Evolutionary conservation across 2,329 filamentous ascomycete genomes (phyloP).

Genomic region (Fusarium sp.): DNA sequence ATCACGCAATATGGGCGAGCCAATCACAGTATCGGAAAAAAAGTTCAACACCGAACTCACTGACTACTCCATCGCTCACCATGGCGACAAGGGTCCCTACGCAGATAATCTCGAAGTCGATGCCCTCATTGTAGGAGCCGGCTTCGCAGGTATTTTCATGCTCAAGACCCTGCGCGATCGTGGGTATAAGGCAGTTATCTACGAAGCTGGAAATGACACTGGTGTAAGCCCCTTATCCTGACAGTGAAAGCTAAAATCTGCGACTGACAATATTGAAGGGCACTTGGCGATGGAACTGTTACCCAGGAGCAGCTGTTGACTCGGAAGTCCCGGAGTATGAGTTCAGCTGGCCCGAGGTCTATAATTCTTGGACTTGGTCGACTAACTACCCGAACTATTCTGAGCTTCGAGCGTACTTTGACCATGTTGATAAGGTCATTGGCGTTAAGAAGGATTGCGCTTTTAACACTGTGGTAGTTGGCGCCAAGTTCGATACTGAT

Average conservation of each 20-base stretch:
- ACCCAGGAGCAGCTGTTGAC: conserved; percentile 68
- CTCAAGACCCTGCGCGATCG: conserved; percentile 65
- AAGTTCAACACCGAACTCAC: conserved; percentile 59
- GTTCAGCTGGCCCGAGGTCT: conserved; percentile 65
- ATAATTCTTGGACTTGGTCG: conserved; percentile 69
- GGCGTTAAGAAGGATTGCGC: conserved; percentile 68
- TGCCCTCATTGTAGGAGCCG: conserved; percentile 60
- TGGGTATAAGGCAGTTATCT: conserved; percentile 63
- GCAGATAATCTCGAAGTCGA: conserved; percentile 60
- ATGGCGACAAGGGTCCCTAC: conserved; percentile 55
- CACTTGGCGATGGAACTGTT: conserved; percentile 66
- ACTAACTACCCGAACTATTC: conserved; percentile 64
- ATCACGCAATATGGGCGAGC: conserved; percentile 39
- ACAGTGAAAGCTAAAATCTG: neutral
- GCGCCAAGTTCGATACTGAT: conserved; percentile 64
- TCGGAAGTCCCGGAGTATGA: conserved; percentile 67
- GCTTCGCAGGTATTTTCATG: conserved; percentile 64
- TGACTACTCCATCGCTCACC: conserved; percentile 54
- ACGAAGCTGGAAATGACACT: conserved; percentile 65
- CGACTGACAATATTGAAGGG: neutral
- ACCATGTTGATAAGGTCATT: conserved; percentile 68
- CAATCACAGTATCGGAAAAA: conserved; percentile 45
- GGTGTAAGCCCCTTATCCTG: conserved; percentile 54
- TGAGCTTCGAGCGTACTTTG: conserved; percentile 70
- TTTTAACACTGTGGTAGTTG: conserved; percentile 68